Evolutionary conservation across 176 grass and related monocot genomes (phyloP), one percentile per base, ranked within the genome.

Genomic region (Pontederia crassipes): DNA sequence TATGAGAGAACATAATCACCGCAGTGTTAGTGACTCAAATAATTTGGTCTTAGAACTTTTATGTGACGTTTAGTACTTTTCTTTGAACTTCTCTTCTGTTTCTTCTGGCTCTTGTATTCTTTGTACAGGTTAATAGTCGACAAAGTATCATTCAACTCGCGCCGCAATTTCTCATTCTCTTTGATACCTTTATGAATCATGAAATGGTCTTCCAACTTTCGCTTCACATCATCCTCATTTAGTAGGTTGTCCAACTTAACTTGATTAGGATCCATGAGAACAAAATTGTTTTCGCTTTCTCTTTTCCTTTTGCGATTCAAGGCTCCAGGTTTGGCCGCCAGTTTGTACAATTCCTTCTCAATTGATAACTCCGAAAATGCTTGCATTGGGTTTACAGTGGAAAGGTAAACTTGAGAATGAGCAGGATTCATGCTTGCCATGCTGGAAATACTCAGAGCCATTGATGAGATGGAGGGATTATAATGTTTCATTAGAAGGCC

Each of bases 401-500:
- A 98, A 74, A 85, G 66, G 2, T 71, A 84, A 75, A 92, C 57
- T 4, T 78, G 82, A 58, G 85, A 86, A 60, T 89, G 84, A 14
- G 76, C 66, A 28, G 74, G 81, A 46, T 92, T 89, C 75, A 92
- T 47, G 72, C 75, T 89, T 47, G 79, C 79, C 81, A 98, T 88
- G 72, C 76, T 89, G 64, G 79, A 62, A 35, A 92, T 75, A 79
- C 83, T 98, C 20, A 72, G 68, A 61, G 77, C 79, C 85, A 86
- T 86, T 16, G 72, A 78, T 12, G 84, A 86, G 68, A 92, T 70
- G 49, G 76, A 77, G 14, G 78, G 61, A 52, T 92, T 77, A 11
- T 92, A 83, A 73, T 93, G 93, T 77, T 98, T 98, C 70, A 69
- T 75, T 48, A 98, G 74, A 67, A 98, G 84, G 58, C 87, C 88